Percentiles rank a stretch among this genome's conserved stretches.
Evolutionary conservation across 805 yeast genomes (phyloP).

Genomic region (Wickerhamiella bombiphila): DNA sequence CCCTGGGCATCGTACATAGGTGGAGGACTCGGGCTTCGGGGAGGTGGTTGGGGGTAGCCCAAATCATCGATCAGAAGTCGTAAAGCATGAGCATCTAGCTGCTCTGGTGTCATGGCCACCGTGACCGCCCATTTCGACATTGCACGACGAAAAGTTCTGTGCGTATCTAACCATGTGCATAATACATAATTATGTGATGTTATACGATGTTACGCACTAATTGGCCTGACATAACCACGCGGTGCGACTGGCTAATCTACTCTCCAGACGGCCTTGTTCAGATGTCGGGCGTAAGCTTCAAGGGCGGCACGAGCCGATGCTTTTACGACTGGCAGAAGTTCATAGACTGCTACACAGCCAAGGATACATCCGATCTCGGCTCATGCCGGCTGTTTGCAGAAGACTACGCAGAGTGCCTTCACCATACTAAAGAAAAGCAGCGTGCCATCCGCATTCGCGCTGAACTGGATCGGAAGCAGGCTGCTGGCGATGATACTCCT

Average conservation of each 20-base stretch:
- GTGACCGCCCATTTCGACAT: slow-evolving; percentile 1
- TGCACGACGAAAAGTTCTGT: too few relatives aligned
- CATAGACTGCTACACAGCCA: slow-evolving; percentile 33
- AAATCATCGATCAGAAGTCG: slow-evolving; percentile 70
- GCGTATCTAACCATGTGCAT: too few relatives aligned
- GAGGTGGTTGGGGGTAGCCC: slow-evolving; percentile 36
- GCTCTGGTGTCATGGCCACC: slow-evolving; percentile 48
- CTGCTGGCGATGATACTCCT: slow-evolving; percentile 18
- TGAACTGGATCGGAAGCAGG: slow-evolving; percentile 17
- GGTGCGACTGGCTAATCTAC: too few relatives aligned
- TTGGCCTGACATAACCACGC: too few relatives aligned
- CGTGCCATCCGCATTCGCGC: slow-evolving; percentile 20
- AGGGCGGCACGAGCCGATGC: slow-evolving; percentile 35
- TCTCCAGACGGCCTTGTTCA: too few relatives aligned
- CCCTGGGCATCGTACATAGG: slow-evolving; percentile 80
- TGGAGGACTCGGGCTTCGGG: slow-evolving; percentile 75
- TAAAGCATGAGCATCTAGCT: slow-evolving; percentile 52
- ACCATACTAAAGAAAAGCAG: slow-evolving; percentile 30
- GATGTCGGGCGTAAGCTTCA: slow-evolving; percentile 18
- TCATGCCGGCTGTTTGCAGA: slow-evolving; percentile 31
- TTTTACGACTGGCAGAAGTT: slow-evolving; percentile 33
- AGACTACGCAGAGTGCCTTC: slow-evolving; percentile 37
- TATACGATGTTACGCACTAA: too few relatives aligned
- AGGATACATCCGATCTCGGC: slow-evolving; percentile 23
- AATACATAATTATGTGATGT: too few relatives aligned